phyloP scores from a whole-genome alignment of 31 red algal genomes.

The Asparagopsis taxiformis region DNA sequence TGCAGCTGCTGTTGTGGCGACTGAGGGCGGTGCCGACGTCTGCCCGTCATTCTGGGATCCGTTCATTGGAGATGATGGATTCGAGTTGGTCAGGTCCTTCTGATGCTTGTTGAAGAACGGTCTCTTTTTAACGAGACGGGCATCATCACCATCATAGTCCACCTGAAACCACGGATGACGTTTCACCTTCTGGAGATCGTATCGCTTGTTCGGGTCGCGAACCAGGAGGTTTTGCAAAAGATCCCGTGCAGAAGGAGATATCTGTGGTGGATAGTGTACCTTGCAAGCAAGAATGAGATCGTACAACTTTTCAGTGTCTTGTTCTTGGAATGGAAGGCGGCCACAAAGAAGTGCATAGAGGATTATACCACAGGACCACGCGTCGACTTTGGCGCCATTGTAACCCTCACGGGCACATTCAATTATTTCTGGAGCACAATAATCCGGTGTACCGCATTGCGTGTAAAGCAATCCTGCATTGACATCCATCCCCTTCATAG shows the following conservation, averaged over 20 bases:
- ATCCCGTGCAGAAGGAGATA: constrained; percentile 54
- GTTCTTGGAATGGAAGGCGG: constrained; percentile 84
- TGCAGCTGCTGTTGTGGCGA: too few relatives aligned
- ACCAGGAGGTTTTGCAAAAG: constrained; percentile 79
- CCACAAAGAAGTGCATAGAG: constrained; percentile 89
- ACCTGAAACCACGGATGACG: constrained; percentile 90
- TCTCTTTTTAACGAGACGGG: constrained; percentile 38
- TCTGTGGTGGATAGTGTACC: constrained; percentile 54
- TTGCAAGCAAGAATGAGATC: constrained; percentile 65
- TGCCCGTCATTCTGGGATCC: too few relatives aligned
- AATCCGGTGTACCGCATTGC: constrained; percentile 93
- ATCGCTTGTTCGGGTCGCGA: constrained; percentile 82
- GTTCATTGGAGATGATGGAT: constrained; percentile 20
- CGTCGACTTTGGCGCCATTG: constrained; percentile 84
- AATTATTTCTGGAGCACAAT: constrained; percentile 91
- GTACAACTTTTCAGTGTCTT: constrained; percentile 78
- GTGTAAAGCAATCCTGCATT: constrained; percentile 76
- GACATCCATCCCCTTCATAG: constrained; percentile 66
- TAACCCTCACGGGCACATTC: constrained; percentile 78
- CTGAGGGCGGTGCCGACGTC: too few relatives aligned
- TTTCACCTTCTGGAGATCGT: constrained; percentile 65
- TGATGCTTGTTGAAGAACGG: constrained; percentile 55
- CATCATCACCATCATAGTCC: constrained; percentile 67
- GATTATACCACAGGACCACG: constrained; percentile 95
- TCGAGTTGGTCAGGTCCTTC: constrained; percentile 10